Evolutionary conservation across 2,329 filamentous ascomycete species (phyloP).

Genomic region (Colletotrichum kahawae): DNA sequence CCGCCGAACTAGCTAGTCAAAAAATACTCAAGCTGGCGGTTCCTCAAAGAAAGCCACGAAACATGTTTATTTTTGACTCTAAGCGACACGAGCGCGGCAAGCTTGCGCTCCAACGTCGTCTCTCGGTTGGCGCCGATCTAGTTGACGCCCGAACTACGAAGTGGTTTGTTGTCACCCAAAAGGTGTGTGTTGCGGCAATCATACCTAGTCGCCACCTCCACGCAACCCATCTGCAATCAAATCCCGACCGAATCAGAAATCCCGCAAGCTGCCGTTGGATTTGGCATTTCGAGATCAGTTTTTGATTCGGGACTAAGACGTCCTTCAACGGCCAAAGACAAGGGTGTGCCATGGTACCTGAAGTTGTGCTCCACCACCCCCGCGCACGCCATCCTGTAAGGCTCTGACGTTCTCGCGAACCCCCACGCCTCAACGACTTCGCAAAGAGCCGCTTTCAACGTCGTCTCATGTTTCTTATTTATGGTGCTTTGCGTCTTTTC

Average conservation of each 20-base stretch:
- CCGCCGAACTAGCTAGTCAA: not conserved
- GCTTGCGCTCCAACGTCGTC: not conserved
- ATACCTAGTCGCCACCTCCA: not conserved
- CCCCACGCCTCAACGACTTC: slow-evolving; percentile 5
- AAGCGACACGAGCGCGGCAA: not conserved
- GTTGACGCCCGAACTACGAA: not conserved
- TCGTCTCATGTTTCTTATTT: slow-evolving; percentile 1
- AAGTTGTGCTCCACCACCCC: slow-evolving; percentile 11
- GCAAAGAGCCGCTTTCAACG: not conserved
- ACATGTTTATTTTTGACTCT: not conserved
- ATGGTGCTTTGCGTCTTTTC: not conserved
- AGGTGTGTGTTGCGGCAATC: not conserved
- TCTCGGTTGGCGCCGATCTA: not conserved
- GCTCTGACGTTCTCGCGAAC: slow-evolving; percentile 20
- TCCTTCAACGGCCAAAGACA: slow-evolving; percentile 6
- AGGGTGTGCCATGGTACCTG: slow-evolving; percentile 18
- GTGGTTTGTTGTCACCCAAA: not conserved
- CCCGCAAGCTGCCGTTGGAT: not conserved
- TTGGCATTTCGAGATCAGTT: not conserved
- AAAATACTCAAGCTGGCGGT: not conserved
- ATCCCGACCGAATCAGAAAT: not conserved
- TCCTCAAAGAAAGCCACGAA: not conserved
- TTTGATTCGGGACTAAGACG: not conserved
- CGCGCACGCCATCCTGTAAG: slow-evolving; percentile 22
- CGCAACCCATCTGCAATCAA: not conserved